Percentiles rank a stretch among this genome's conserved stretches.
These are phyloP conservation scores for Coemansia sp. DNA, from an alignment of 192 early-diverging fungal species.

Conservation along the genomic window DNA sequence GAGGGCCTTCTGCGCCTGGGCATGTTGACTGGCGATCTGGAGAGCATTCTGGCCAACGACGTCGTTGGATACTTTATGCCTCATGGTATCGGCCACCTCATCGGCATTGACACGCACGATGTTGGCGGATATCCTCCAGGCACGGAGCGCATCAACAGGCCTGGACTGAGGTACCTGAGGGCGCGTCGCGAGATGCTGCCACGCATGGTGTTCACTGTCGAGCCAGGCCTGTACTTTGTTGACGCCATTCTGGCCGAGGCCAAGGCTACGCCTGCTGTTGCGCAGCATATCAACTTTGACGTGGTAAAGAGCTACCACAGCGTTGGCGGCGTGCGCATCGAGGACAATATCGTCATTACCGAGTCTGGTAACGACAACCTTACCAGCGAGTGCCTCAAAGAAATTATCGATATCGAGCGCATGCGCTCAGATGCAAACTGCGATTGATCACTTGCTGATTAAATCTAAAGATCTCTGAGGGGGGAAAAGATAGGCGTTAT, in stretches of 20 bases:
- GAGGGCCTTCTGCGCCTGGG: conserved; percentile 60
- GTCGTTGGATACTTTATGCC: conserved; percentile 86
- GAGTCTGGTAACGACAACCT: conserved; percentile 80
- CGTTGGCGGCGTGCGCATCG: conserved; percentile 94
- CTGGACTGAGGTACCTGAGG: conserved; percentile 76
- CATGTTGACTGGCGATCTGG: conserved; percentile 68
- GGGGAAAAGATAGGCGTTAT: too few species aligned
- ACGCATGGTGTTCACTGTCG: conserved; percentile 90
- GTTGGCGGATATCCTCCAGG: conserved; percentile 75
- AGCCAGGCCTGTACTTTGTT: conserved; percentile 94
- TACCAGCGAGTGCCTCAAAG: conserved; percentile 76
- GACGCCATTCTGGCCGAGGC: conserved; percentile 74
- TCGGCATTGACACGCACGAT: conserved; percentile 94
- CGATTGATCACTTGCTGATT: not conserved
- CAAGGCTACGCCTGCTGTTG: conserved; percentile 58
- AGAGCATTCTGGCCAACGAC: conserved; percentile 64
- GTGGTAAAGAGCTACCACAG: conserved; percentile 66
- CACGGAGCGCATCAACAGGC: conserved; percentile 66
- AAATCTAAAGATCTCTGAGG: not conserved
- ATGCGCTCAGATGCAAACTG: conserved; percentile 28
- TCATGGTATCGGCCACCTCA: conserved; percentile 86
- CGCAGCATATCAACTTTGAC: conserved; percentile 68
- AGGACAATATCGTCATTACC: conserved; percentile 86
- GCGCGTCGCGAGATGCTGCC: conserved; percentile 71
- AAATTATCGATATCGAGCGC: conserved; percentile 71